Conservation (phyloP, 495 filamentous ascomycete species). For the Xylaria curta region DNA sequence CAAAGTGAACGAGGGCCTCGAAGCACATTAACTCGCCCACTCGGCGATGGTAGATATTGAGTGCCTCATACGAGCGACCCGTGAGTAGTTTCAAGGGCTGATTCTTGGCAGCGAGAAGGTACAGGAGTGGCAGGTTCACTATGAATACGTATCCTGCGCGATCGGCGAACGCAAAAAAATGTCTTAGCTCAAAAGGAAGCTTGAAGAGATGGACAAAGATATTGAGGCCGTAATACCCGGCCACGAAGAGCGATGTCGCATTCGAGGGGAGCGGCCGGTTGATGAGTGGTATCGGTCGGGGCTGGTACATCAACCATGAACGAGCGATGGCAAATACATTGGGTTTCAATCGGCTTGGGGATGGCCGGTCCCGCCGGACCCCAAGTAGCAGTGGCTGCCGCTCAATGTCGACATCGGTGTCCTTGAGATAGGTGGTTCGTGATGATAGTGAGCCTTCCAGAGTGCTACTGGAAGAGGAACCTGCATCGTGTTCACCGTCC, state of each 20-base stretch:
- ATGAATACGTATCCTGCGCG: slow-evolving; percentile 59
- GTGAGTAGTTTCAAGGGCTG: slow-evolving; percentile 64
- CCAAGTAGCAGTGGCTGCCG: slow-evolving; percentile 35
- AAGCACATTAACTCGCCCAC: slow-evolving; percentile 57
- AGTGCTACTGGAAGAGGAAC: slow-evolving; percentile 37
- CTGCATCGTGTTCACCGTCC: slow-evolving; percentile 30
- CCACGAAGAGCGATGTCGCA: slow-evolving; percentile 55
- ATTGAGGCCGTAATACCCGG: slow-evolving; percentile 59
- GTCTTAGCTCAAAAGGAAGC: slow-evolving; percentile 49
- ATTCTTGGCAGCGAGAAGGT: slow-evolving; percentile 69
- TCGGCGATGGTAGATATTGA: slow-evolving; percentile 67
- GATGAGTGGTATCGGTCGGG: slow-evolving; percentile 57
- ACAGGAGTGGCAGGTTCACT: slow-evolving; percentile 65
- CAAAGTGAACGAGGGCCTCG: slow-evolving; percentile 51
- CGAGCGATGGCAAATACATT: slow-evolving; percentile 28
- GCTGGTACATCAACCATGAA: slow-evolving; percentile 58
- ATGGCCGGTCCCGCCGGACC: slow-evolving; percentile 4
- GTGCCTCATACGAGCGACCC: slow-evolving; percentile 66
- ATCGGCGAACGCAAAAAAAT: slow-evolving; percentile 63
- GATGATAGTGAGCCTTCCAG: slow-evolving; percentile 34
- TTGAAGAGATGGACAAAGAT: slow-evolving; percentile 61
- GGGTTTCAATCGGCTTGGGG: slow-evolving; percentile 9
- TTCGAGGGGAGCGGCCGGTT: slow-evolving; percentile 63
- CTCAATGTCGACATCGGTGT: slow-evolving; percentile 30
- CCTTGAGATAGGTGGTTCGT: slow-evolving; percentile 28